These are phyloP conservation scores for Phytophthora kernoviae DNA, from an alignment of 352 stramenopile genomes.

Conservation along the genomic window DNA sequence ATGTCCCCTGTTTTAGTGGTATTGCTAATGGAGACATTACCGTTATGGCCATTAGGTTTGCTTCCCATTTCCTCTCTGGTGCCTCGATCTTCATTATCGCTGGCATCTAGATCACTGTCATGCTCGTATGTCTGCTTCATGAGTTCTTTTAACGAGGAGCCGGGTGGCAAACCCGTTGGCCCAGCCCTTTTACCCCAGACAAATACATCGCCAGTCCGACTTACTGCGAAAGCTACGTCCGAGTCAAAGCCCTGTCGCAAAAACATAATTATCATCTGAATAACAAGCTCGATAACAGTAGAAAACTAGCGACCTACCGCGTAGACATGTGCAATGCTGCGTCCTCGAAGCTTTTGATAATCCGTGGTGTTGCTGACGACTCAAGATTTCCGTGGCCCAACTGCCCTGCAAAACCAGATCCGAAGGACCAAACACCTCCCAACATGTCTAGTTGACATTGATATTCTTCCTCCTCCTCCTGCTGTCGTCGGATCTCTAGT, in stretches of 20 bases:
- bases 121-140: slow-evolving; percentile 48
- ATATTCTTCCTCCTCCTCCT: slow-evolving; percentile 71
- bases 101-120: slow-evolving; percentile 57
- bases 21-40: no score
- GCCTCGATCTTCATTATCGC: slow-evolving; percentile 43
- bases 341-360: slow-evolving; percentile 79
- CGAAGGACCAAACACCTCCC: slow-evolving; percentile 84
- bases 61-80: not conserved
- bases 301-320: slow-evolving; percentile 41
- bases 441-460: slow-evolving; percentile 81
- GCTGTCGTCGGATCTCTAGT: slow-evolving; percentile 58
- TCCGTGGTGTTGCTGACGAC: slow-evolving; percentile 49
- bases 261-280: not conserved
- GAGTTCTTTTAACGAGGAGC: slow-evolving; percentile 35
- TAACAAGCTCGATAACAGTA: not conserved
- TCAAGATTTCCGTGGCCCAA: slow-evolving; percentile 76
- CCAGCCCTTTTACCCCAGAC: slow-evolving; percentile 78
- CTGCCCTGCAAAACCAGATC: slow-evolving; percentile 71
- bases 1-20: slow-evolving; percentile 9
- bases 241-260: slow-evolving; percentile 76
- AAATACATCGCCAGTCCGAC: slow-evolving; percentile 71
- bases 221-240: slow-evolving; percentile 77
- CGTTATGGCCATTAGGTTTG: slow-evolving; percentile 2
- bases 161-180: slow-evolving; percentile 53
- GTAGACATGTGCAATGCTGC: slow-evolving; percentile 74